phyloP scores from a whole-genome alignment of 2,329 filamentous ascomycete genomes.

The Paraconiothyrium sp. region DNA sequence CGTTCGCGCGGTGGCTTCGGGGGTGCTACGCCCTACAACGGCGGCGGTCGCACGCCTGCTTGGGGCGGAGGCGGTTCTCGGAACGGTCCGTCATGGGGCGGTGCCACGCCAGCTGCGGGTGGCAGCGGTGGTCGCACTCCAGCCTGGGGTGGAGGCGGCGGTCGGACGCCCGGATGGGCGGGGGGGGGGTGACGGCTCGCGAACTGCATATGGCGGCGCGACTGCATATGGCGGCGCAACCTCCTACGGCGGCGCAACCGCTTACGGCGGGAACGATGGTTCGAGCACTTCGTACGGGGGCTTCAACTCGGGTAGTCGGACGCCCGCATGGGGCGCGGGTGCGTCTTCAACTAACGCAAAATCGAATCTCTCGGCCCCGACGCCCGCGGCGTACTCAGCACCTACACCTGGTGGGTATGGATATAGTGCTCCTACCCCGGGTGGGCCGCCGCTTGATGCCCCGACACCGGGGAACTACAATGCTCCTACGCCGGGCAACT shows the following conservation, averaged over 20 bases:
- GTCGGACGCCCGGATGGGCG: constrained; percentile 57
- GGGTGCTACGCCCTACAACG: constrained; percentile 48
- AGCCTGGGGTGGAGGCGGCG: constrained; percentile 56
- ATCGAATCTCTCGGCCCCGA: constrained; percentile 43
- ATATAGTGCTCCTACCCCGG: constrained; percentile 50
- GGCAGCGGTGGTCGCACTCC: constrained; percentile 50
- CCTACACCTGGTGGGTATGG: constrained; percentile 48
- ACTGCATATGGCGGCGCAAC: constrained; percentile 60
- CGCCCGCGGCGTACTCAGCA: constrained; percentile 47
- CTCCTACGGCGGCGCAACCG: constrained; percentile 65
- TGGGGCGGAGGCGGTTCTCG: constrained; percentile 40
- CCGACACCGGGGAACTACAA: constrained; percentile 51
- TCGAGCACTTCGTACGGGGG: constrained; percentile 62
- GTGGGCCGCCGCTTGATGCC: constrained; percentile 48
- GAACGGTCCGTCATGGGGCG: constrained; percentile 63
- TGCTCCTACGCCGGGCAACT: constrained; percentile 51
- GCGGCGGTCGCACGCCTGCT: constrained; percentile 42
- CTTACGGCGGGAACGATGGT: constrained; percentile 49
- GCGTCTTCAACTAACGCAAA: constrained; percentile 32
- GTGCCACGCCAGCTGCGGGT: constrained; percentile 51
- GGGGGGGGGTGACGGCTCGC: constrained; percentile 56
- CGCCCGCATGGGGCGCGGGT: constrained; percentile 66
- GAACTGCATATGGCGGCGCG: constrained; percentile 49
- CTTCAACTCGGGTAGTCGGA: constrained; percentile 60
- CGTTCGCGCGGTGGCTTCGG: constrained; percentile 51